phyloP scores from a whole-genome alignment of 2,329 filamentous ascomycete genomes.

The Hymenoscyphus fraxineus region DNA sequence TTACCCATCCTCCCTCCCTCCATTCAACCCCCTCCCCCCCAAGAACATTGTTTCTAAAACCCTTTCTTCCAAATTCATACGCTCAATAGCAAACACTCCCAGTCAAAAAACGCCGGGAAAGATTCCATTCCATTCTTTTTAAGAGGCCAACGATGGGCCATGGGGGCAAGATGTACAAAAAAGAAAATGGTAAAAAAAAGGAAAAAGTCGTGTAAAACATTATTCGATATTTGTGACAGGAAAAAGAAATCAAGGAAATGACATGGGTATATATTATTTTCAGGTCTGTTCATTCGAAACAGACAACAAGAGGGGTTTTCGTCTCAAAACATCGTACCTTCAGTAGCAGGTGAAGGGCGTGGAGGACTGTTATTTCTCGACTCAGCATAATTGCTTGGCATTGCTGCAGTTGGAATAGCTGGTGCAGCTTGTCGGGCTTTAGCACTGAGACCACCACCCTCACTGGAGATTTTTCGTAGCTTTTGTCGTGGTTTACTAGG shows the following conservation, averaged over 20 bases:
- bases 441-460: constrained; percentile 33
- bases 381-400: constrained; percentile 23
- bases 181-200: constrained; percentile 22
- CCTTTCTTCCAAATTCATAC: not conserved
- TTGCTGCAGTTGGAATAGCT: constrained; percentile 29
- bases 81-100: constrained; percentile 8
- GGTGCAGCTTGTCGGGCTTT: constrained; percentile 26
- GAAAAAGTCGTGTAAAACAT: constrained; percentile 30
- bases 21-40: not conserved
- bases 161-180: not conserved
- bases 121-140: constrained; percentile 23
- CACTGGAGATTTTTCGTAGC: constrained; percentile 32
- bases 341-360: constrained; percentile 21
- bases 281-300: not conserved
- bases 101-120: constrained; percentile 22
- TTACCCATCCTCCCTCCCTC: not conserved
- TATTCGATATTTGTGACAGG: constrained; percentile 19
- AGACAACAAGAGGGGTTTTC: constrained; percentile 4
- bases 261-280: constrained; percentile 21
- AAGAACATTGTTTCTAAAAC: not conserved
- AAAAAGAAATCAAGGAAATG: constrained; percentile 17
- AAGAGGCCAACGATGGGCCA: constrained; percentile 11
- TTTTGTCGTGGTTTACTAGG: constrained; percentile 23
- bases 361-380: constrained; percentile 22
- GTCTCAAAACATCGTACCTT: constrained; percentile 33